A percentile compares a stretch with the other conserved stretches of the same genome.
Conservation (phyloP, 2,329 filamentous ascomycete species). For the Monilinia vaccinii-corymbosi region DNA sequence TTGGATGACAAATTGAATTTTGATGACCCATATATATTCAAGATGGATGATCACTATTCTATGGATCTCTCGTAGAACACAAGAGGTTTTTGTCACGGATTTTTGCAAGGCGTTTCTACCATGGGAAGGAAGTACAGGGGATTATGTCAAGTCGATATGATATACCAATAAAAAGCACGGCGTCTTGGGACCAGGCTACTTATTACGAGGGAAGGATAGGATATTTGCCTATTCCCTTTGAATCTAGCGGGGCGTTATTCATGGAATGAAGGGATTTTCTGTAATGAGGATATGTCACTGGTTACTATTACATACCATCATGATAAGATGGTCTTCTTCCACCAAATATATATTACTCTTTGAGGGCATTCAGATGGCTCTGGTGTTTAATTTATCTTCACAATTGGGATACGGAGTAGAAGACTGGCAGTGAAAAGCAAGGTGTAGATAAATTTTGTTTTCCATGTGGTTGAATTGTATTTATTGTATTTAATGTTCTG, state of each 20-base stretch:
- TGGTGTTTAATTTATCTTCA: not conserved
- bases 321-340: not conserved
- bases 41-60: slow-evolving; percentile 35
- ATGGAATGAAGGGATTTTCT: not conserved
- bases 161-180: slow-evolving; percentile 19
- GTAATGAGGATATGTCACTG: not conserved
- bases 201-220: slow-evolving; percentile 3
- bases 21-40: slow-evolving; percentile 44
- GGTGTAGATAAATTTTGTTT: not conserved
- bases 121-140: slow-evolving; percentile 9
- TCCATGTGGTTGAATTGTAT: not conserved
- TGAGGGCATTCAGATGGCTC: too few relatives aligned
- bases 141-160: slow-evolving; percentile 4
- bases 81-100: slow-evolving; percentile 3
- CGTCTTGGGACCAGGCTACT: slow-evolving; percentile 9
- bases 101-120: slow-evolving; percentile 14
- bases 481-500: not conserved
- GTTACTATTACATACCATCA: not conserved
- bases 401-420: not conserved
- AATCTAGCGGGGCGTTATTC: slow-evolving; percentile 4
- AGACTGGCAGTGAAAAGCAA: not conserved
- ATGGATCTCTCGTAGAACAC: slow-evolving; percentile 30
- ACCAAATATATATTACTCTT: not conserved
- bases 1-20: slow-evolving; percentile 36
- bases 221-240: slow-evolving; percentile 2